Percentiles rank a stretch among this genome's conserved stretches.
Conservation (phyloP, 2,329 filamentous ascomycete species). For the Hypoxylon sp. region DNA sequence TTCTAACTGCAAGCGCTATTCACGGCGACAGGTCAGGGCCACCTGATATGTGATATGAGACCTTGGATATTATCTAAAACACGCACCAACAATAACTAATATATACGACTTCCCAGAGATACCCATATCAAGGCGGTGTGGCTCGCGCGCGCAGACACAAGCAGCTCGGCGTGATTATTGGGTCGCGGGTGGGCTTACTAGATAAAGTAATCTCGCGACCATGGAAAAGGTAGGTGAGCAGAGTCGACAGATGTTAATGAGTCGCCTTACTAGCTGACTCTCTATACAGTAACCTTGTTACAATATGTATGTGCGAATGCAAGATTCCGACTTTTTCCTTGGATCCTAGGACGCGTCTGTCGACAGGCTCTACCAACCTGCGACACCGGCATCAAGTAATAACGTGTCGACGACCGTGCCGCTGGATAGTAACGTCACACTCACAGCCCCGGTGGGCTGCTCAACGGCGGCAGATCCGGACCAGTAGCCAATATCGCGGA, state of each 20-base stretch:
- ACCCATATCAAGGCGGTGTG: slow-evolving; percentile 1
- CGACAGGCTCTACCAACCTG: slow-evolving; percentile 36
- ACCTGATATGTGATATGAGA: slow-evolving; percentile 19
- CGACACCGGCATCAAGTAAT: slow-evolving; percentile 37
- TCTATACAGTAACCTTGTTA: neutral
- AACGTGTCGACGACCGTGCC: slow-evolving; percentile 34
- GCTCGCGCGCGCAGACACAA: neutral
- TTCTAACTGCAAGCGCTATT: slow-evolving; percentile 11
- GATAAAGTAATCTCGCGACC: slow-evolving; percentile 4
- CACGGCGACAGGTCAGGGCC: slow-evolving; percentile 9
- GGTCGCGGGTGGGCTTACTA: slow-evolving; percentile 22
- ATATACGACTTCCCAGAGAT: neutral
- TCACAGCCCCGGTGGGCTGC: slow-evolving; percentile 35
- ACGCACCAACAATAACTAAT: slow-evolving; percentile 9
- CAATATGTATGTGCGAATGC: neutral
- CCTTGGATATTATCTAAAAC: slow-evolving; percentile 5
- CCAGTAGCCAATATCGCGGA: slow-evolving; percentile 23
- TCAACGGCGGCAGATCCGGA: slow-evolving; percentile 28
- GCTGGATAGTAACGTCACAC: slow-evolving; percentile 32
- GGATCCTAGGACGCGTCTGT: neutral
- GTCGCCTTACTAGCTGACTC: slow-evolving; percentile 13
- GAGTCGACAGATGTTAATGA: neutral
- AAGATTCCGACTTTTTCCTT: slow-evolving; percentile 9
- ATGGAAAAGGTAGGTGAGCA: slow-evolving; percentile 10
- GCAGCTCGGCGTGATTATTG: slow-evolving; percentile 12